These are phyloP conservation scores for Camellia oleifera DNA, from an alignment of 179 eudicot species.

Conservation along the genomic window DNA sequence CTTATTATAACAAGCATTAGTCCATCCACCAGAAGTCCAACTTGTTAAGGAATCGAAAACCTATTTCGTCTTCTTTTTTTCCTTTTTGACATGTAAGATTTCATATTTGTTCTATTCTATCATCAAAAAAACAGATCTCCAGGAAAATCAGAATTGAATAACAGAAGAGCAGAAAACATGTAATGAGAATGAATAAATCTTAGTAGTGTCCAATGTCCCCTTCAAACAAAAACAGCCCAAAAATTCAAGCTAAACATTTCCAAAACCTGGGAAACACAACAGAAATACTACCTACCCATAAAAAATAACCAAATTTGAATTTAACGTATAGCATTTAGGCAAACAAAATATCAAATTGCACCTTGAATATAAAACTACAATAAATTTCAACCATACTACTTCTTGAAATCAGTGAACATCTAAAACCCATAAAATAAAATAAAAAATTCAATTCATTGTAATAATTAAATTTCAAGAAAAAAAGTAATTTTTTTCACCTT, in stretches of 20 bases:
- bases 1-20: no score
- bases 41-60: no score
- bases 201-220: neutral
- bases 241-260: neutral
- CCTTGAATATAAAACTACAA: no score
- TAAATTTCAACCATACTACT: neutral
- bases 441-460: neutral
- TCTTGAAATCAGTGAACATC: neutral
- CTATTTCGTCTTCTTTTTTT: no score
- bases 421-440: neutral
- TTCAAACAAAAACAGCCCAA: neutral
- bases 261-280: neutral
- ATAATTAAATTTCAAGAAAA: neutral
- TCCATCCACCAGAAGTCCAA: no score
- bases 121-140: neutral
- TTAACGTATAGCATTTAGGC: no score
- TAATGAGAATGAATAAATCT: neutral
- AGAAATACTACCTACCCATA: no score
- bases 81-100: neutral
- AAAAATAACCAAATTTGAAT: no score
- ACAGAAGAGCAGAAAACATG: neutral
- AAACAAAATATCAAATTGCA: no score
- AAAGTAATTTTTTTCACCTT: constrained; percentile 41
- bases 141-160: neutral
- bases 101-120: neutral